Evolutionary conservation across 345 rosid genomes (phyloP), one percentile per base, ranked within the genome.

Genomic region (Durio zibethinus): DNA sequence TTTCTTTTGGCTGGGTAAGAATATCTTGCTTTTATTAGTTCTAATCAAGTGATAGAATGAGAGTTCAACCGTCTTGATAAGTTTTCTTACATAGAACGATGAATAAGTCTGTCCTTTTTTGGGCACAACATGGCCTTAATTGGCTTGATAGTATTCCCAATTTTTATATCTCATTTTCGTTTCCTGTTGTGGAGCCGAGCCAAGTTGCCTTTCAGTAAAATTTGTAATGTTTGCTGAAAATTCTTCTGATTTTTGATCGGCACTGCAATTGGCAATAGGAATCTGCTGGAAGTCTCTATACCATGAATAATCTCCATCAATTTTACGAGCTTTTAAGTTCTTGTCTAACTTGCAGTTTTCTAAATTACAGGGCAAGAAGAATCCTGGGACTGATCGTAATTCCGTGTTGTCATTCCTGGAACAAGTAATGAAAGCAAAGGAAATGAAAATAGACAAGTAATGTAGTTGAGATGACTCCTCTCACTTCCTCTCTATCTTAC

Each of bases 1-100:
- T 93, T 84, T 90, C 97, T 0, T 95, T 95, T 82, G 98, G 98
- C 66, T 93, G 99, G 98, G 99, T 93, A 72, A 27, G 94, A 60
- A 50, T 53, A 35, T 77, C 47, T 71, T 42, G 45, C 21, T 77
- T 78, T 50, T 8, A 33, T 42, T 62, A 29, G 61, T 42, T 43
- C 11, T 38, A 18, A 69, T 38, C 42, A 62, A 43, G 27, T 60
- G 27, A 40, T 25, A 21, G 42, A 38, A 61, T 21, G 15, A 47
- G 45, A 38, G 61, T 76, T 62, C 8, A 20, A 50, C 62, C 47
- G 43, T 47, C 33, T 40, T 73, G 25, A 36, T 15, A 75, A 27
- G 77, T 40, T 60, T 27, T 75, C 42, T 61, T 25, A 33, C 75
- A 52, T 52, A 14, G 12, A 52, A 52, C 62, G 33, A 50, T 31